These are phyloP conservation scores for Colletotrichum liaoningense DNA, from an alignment of 2,329 filamentous ascomycete species.

Conservation along the genomic window DNA sequence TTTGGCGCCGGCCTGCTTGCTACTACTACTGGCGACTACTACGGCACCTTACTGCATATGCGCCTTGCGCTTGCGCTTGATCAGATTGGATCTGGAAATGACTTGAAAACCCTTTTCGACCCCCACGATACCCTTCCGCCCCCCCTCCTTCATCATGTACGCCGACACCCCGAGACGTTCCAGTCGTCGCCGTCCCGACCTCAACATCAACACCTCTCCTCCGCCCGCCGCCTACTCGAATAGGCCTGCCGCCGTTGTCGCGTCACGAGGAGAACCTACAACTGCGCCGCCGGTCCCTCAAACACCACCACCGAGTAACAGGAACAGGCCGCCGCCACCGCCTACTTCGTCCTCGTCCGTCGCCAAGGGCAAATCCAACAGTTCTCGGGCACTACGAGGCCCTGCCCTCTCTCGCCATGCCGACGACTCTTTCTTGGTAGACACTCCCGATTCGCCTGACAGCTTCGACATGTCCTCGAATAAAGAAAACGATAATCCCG, in stretches of 20 bases:
- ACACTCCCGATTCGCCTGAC: slow-evolving; percentile 52
- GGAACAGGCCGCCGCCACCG: slow-evolving; percentile 29
- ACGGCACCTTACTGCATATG: not conserved
- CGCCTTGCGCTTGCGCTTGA: not conserved
- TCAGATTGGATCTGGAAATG: slow-evolving; percentile 28
- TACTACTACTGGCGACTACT: not conserved
- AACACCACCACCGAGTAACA: slow-evolving; percentile 33
- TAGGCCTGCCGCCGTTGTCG: slow-evolving; percentile 16
- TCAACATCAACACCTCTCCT: slow-evolving; percentile 37
- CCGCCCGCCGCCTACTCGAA: slow-evolving; percentile 20
- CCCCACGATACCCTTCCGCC: slow-evolving; percentile 25
- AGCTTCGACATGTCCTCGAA: slow-evolving; percentile 43
- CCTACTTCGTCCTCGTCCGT: slow-evolving; percentile 13
- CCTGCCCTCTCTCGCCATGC: slow-evolving; percentile 41
- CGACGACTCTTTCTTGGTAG: slow-evolving; percentile 49
- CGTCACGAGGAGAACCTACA: slow-evolving; percentile 22
- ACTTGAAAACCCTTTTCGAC: slow-evolving; percentile 32
- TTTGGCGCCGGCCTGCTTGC: not conserved
- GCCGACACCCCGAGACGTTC: slow-evolving; percentile 32
- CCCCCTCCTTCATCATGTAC: slow-evolving; percentile 28
- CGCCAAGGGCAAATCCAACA: slow-evolving; percentile 42
- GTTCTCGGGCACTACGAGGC: slow-evolving; percentile 46
- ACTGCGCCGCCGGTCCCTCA: slow-evolving; percentile 15
- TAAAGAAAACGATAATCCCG: slow-evolving; percentile 45
- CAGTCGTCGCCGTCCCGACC: slow-evolving; percentile 37